phyloP scores from a whole-genome alignment of 2,329 filamentous ascomycete species.

The Neopestalotiopsis clavispora region DNA sequence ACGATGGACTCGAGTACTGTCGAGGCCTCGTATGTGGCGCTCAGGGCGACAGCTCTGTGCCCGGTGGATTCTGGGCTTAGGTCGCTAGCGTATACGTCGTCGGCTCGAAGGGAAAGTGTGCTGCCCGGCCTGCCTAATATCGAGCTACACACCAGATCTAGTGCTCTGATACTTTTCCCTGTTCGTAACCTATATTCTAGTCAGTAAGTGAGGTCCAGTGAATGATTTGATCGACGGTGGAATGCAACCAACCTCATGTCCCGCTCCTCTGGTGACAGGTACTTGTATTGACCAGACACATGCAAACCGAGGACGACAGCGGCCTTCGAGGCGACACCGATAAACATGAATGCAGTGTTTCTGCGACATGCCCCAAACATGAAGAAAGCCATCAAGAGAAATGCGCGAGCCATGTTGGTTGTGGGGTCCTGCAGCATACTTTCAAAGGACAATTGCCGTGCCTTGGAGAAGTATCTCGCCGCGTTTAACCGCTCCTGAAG shows the following conservation, averaged over 20 bases:
- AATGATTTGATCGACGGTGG: not conserved
- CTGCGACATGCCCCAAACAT: slow-evolving; percentile 63
- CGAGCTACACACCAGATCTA: slow-evolving; percentile 52
- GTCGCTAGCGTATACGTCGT: slow-evolving; percentile 29
- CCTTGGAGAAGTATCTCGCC: slow-evolving; percentile 51
- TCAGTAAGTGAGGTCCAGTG: not conserved
- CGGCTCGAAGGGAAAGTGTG: slow-evolving; percentile 34
- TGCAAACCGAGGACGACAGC: slow-evolving; percentile 59
- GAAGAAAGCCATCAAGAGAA: slow-evolving; percentile 63
- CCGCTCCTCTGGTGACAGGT: slow-evolving; percentile 9
- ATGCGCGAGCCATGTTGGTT: slow-evolving; percentile 55
- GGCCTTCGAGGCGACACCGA: slow-evolving; percentile 62
- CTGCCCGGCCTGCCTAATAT: slow-evolving; percentile 51
- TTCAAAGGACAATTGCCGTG: slow-evolving; percentile 52
- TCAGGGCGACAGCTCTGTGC: slow-evolving; percentile 8
- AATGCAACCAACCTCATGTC: slow-evolving; percentile 9
- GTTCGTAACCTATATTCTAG: slow-evolving; percentile 40
- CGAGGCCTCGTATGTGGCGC: slow-evolving; percentile 13
- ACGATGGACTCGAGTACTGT: slow-evolving; percentile 13
- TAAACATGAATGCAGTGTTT: slow-evolving; percentile 67
- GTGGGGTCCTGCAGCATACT: slow-evolving; percentile 59
- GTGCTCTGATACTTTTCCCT: slow-evolving; percentile 51
- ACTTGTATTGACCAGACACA: slow-evolving; percentile 14
- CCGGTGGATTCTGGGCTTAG: slow-evolving; percentile 28
- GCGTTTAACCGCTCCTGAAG: slow-evolving; percentile 30